Conservation (phyloP, 352 stramenopile genomes). For the Phytophthora litchii region DNA sequence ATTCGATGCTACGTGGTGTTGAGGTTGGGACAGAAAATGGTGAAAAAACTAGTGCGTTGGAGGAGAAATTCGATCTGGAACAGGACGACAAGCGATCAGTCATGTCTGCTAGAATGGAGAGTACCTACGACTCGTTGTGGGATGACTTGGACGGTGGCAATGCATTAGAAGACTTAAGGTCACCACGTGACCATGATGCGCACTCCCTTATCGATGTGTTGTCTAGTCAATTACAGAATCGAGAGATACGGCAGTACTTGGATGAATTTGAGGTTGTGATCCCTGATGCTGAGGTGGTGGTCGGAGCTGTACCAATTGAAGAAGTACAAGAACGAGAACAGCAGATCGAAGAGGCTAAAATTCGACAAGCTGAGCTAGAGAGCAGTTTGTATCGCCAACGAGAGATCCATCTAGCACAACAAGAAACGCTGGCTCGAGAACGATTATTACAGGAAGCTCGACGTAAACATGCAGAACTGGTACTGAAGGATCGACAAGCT, state of each 20-base stretch:
- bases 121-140: conserved; percentile 46
- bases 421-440: conserved; percentile 43
- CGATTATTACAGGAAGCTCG: conserved; percentile 49
- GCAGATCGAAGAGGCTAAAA: conserved; percentile 59
- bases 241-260: conserved; percentile 60
- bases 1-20: conserved; percentile 17
- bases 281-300: conserved; percentile 62
- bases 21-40: conserved; percentile 1
- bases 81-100: conserved; percentile 1
- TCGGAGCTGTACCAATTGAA: conserved; percentile 63
- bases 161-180: conserved; percentile 13
- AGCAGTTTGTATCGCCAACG: conserved; percentile 54
- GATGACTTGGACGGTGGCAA: conserved; percentile 30
- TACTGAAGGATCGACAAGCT: conserved; percentile 51
- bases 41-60: background rate
- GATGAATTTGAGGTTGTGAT: conserved; percentile 75
- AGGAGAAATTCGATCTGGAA: background rate
- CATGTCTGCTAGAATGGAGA: background rate
- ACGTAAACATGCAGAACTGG: conserved; percentile 45
- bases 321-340: conserved; percentile 65
- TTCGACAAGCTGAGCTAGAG: conserved; percentile 57
- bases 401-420: conserved; percentile 48
- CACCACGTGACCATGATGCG: conserved; percentile 17
- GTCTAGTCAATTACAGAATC: conserved; percentile 43
- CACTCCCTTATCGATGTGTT: conserved; percentile 64